phyloP scores from a whole-genome alignment of 495 filamentous ascomycete genomes.

The Aspergillus haitiensis region DNA sequence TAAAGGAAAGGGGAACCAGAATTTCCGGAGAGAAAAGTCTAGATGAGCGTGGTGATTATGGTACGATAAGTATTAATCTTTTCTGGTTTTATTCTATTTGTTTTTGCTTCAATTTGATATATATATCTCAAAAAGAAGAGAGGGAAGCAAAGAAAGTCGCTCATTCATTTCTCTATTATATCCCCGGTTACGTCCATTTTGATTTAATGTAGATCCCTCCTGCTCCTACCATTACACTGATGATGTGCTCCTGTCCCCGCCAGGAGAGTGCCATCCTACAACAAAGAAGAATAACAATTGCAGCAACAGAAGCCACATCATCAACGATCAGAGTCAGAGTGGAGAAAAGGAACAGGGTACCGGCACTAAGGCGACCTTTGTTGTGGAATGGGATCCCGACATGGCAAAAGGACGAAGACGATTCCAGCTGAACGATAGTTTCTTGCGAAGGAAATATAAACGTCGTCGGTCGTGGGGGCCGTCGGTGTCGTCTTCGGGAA shows the following conservation, averaged over 20 bases:
- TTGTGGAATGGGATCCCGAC: not conserved
- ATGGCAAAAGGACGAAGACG: not conserved
- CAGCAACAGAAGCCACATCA: not conserved
- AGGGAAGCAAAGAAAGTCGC: not conserved
- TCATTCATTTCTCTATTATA: not conserved
- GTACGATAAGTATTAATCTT: too few species aligned
- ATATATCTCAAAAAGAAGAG: not conserved
- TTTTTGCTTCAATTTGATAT: not conserved
- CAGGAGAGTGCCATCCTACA: not conserved
- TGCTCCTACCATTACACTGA: not conserved
- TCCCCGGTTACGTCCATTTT: not conserved
- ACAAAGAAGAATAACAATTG: not conserved
- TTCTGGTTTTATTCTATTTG: not conserved
- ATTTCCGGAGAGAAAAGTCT: too few species aligned
- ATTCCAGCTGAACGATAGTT: conserved; percentile 18
- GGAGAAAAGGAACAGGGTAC: not conserved
- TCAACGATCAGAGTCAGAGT: too few species aligned
- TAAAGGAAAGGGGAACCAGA: not conserved
- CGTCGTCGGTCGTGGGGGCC: conserved; percentile 5
- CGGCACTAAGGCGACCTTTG: not conserved
- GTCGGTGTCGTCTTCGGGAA: not conserved
- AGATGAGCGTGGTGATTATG: too few species aligned
- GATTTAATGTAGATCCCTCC: not conserved
- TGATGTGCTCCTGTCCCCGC: not conserved
- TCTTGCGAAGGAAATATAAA: conserved; percentile 17